Base-by-base conservation (phyloP, 1,284 basidiomycete genomes). In the Agaricales sp. region DNA sequence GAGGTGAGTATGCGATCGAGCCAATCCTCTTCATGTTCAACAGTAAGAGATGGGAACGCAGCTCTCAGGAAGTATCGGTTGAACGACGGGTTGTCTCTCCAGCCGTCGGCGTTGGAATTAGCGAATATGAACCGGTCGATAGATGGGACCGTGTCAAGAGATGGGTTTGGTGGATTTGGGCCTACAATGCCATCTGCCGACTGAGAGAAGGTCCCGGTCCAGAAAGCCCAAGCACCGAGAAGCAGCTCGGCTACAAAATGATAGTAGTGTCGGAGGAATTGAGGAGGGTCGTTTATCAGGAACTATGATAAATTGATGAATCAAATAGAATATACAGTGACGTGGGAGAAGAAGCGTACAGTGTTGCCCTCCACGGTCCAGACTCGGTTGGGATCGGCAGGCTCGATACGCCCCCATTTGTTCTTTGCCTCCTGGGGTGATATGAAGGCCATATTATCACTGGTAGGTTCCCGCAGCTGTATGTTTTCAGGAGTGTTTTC, bases 211-310 rank as follows among this genome's bases (percentile, higher is more conserved):
- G 78, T 71, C 3, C 80, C 80, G 30, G 77, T 68, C 77, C 84
- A 85, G 55, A 86, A 75, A 3, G 83, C 77, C 74, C 85, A 86
- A 1, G 75, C 66, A 38, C 86, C 86, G 44, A 90, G 68, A 50
- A 88, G 65, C 46, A 88, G 74, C 60, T 91, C 87, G 0, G 82
- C 87, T 26, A 82, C 83, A 54, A 88, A 81, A 64, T 91, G 87
- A 63, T 89, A 91, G 62, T 88, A 90, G 61, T 91, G 87, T 50
- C 74, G 69, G 23, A 90, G 73, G 68, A 90, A 85, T 59, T 85
- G 82, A 4, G 61, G 51, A 1, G 82, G 82, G 53, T 86, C 83
- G 59, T 85, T 84, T 58, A 79, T 69, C 39, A 86, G 66, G 14
- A 78, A 54, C 78, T 81, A 53, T 44, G 25, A 8, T 19, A 51